Conservation (phyloP, 2,329 filamentous ascomycete genomes). For the Botrytis aclada region DNA sequence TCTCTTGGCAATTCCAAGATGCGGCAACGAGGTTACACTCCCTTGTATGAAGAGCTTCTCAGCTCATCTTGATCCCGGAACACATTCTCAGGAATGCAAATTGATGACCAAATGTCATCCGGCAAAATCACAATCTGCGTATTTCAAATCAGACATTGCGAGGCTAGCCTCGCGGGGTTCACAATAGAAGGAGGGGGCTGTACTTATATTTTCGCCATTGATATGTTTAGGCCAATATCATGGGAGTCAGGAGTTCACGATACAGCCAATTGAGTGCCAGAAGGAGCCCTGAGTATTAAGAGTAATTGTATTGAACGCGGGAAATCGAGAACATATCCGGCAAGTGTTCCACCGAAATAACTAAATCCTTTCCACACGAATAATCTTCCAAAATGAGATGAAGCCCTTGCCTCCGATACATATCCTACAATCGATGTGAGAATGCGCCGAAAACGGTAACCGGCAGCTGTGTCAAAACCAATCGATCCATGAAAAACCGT, state of each 20-base stretch:
- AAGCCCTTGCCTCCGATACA: background rate
- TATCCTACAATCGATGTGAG: background rate
- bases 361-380: background rate
- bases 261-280: background rate
- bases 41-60: background rate
- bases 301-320: background rate
- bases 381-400: background rate
- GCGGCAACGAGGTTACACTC: background rate
- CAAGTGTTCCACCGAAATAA: background rate
- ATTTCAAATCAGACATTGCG: background rate
- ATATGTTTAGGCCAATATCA: background rate
- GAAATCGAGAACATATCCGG: too few species aligned
- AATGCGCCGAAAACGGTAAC: background rate
- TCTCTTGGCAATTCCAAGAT: background rate
- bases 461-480: background rate
- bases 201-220: background rate
- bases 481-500: background rate
- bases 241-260: background rate
- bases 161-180: background rate
- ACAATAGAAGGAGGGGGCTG: background rate
- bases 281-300: background rate
- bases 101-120: background rate
- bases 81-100: background rate
- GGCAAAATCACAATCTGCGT: background rate
- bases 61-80: background rate